These are phyloP conservation scores for Diaporthe ilicicola DNA, from an alignment of 2,329 filamentous ascomycete genomes.

Conservation along the genomic window DNA sequence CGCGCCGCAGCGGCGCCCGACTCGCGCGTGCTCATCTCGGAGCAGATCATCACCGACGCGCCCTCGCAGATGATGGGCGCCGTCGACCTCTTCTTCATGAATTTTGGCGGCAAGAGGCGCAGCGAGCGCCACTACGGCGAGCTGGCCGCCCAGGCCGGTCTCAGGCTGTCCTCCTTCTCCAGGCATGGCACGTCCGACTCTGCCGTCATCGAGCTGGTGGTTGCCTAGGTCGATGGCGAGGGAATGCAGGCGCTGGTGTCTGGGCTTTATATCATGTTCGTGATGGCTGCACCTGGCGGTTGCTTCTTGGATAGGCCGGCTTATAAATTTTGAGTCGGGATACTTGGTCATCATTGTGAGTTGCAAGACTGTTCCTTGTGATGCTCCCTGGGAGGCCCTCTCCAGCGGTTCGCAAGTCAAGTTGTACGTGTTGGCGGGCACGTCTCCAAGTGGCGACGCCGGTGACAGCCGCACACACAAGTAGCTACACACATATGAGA, in stretches of 20 bases:
- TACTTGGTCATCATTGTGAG: background rate
- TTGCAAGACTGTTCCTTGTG: background rate
- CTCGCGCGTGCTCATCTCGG: constrained; percentile 38
- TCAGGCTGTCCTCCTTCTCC: constrained; percentile 7
- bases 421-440: background rate
- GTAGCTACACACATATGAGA: background rate
- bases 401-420: background rate
- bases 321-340: too few species aligned
- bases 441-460: background rate
- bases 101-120: constrained; percentile 38
- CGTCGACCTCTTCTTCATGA: constrained; percentile 39
- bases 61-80: constrained; percentile 35
- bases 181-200: background rate
- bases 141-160: background rate
- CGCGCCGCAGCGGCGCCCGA: constrained; percentile 35
- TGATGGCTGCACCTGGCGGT: background rate
- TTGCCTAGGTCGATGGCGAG: background rate
- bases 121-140: constrained; percentile 32
- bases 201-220: constrained; percentile 14
- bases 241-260: background rate
- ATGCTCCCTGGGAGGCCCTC: too few species aligned
- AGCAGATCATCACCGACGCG: constrained; percentile 35
- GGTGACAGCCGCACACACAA: too few species aligned
- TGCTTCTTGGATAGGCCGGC: background rate
- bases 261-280: background rate